These are phyloP conservation scores for Climacium dendroides DNA, from an alignment of 225 moss, liverwort and hornwort genomes.

Conservation along the genomic window DNA sequence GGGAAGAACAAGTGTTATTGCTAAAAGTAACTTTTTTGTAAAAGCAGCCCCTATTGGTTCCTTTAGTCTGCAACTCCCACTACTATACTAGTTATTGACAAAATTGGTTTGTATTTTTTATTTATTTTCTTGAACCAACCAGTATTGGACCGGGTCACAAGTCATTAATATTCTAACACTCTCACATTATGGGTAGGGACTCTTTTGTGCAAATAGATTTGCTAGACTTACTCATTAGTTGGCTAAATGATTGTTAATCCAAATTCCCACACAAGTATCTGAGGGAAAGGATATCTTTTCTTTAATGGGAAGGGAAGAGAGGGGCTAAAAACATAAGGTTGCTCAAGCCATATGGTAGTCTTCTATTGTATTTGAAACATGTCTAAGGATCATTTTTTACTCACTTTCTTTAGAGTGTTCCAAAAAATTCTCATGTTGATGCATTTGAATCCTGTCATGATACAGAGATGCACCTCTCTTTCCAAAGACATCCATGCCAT, in stretches of 20 bases:
- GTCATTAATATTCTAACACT: too few species aligned
- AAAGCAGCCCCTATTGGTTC: not conserved
- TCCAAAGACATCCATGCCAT: not conserved
- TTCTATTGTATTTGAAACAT: not conserved
- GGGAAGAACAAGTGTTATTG: not conserved
- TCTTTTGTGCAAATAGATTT: not conserved
- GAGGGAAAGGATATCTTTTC: not conserved
- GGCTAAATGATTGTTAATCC: not conserved
- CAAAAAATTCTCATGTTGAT: not conserved
- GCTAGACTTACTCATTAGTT: too few species aligned
- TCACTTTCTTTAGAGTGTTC: not conserved
- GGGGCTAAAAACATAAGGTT: fast-evolving
- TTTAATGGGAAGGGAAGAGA: fast-evolving
- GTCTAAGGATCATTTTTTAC: not conserved
- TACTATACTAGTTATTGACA: fast-evolving
- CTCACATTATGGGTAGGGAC: fast-evolving
- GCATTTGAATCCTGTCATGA: not conserved
- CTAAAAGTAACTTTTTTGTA: not conserved
- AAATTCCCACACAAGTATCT: fast-evolving
- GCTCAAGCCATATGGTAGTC: fast-evolving
- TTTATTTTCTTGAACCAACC: too few species aligned
- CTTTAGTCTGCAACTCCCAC: fast-evolving
- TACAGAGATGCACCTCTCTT: not conserved
- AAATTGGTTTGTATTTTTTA: too few species aligned
- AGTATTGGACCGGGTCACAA: too few species aligned